Evolutionary conservation across 768 basidiomycete genomes (phyloP).

Genomic region (Trametes meyenii): DNA sequence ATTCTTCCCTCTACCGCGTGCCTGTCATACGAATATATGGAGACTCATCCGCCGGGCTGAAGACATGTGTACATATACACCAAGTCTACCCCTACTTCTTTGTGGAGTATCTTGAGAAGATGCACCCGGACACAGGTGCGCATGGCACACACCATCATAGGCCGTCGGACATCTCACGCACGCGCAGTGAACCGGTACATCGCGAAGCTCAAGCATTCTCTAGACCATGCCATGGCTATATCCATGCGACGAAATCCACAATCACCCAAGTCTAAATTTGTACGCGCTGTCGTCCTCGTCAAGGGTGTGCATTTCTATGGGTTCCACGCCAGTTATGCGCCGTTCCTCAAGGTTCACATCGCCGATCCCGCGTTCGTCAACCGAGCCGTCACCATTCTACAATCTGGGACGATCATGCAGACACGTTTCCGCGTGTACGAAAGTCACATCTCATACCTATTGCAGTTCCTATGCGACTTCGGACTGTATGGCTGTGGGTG

Average conservation of each 20-base stretch:
- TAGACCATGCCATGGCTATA: constrained; percentile 86
- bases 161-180: neutral
- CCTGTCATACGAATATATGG: constrained; percentile 91
- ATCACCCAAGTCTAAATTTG: constrained; percentile 57
- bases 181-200: constrained; percentile 73
- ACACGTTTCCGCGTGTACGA: constrained; percentile 83
- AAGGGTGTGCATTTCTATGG: constrained; percentile 98
- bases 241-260: constrained; percentile 75
- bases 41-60: constrained; percentile 71
- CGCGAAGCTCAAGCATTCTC: constrained; percentile 63
- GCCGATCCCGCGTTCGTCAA: constrained; percentile 69
- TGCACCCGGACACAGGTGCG: constrained; percentile 68
- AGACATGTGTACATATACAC: constrained; percentile 87
- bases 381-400: constrained; percentile 75
- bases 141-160: constrained; percentile 10
- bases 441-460: constrained; percentile 82
- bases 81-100: constrained; percentile 95
- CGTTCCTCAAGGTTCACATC: constrained; percentile 86
- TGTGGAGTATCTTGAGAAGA: constrained; percentile 73
- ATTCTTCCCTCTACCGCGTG: constrained; percentile 57
- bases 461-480: constrained; percentile 96
- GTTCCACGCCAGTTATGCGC: constrained; percentile 80
- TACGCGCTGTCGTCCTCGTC: constrained; percentile 80
- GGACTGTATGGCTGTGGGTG: constrained; percentile 94
- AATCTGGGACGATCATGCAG: constrained; percentile 81